phyloP scores from a whole-genome alignment of 2,329 filamentous ascomycete genomes.

The Pseudogymnoascus sp. region DNA sequence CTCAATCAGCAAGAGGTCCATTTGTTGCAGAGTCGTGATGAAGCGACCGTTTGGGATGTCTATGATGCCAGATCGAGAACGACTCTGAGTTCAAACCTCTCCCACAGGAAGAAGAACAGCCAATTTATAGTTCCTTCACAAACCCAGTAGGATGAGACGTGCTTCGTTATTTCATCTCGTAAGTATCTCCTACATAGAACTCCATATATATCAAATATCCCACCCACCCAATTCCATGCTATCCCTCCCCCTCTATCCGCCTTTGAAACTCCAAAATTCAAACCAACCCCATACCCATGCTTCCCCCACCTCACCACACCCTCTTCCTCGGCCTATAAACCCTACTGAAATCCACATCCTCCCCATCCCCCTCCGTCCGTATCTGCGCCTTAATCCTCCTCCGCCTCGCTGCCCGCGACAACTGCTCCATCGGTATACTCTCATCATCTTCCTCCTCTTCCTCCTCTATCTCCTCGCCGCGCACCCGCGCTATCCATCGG shows the following conservation, averaged over 20 bases:
- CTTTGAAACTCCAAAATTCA: background rate
- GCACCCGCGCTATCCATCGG: background rate
- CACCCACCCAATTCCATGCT: background rate
- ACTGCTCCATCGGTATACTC: background rate
- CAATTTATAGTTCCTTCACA: background rate
- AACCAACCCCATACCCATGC: background rate
- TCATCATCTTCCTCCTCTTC: background rate
- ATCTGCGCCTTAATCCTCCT: constrained; percentile 4
- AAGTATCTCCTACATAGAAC: background rate
- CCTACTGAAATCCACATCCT: constrained; percentile 6
- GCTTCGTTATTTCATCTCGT: background rate
- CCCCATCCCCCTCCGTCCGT: background rate
- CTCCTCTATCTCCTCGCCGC: background rate
- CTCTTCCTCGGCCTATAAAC: constrained; percentile 9
- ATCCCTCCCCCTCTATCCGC: background rate
- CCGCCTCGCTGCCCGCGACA: background rate
- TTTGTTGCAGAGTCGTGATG: background rate
- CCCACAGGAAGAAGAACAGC: background rate
- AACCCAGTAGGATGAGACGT: background rate
- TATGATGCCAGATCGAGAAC: background rate
- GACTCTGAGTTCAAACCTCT: no score
- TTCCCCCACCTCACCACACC: background rate
- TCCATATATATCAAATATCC: constrained; percentile 5
- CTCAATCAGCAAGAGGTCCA: background rate
- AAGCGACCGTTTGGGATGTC: background rate